These are phyloP conservation scores for Fraxinus latifolia DNA, from an alignment of 305 asterid genomes.

Conservation along the genomic window DNA sequence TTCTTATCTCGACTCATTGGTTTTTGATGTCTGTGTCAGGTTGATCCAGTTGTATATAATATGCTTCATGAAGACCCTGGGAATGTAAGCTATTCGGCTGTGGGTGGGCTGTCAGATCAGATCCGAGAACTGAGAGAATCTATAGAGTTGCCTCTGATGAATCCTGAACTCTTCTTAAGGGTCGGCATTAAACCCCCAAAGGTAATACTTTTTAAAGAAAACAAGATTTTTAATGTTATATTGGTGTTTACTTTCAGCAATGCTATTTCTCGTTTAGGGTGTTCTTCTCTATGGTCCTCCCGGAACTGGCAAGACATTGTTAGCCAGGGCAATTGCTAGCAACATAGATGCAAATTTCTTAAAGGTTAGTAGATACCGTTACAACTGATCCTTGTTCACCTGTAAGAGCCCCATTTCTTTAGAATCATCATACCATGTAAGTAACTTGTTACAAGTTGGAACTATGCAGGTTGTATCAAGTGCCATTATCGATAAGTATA, in stretches of 20 bases:
- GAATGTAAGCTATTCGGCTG: conserved; percentile 92
- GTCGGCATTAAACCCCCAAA: conserved; percentile 97
- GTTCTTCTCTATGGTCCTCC: conserved; percentile 98
- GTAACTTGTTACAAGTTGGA: conserved; percentile 21
- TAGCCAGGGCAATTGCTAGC: conserved; percentile 98
- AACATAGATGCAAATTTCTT: conserved; percentile 95
- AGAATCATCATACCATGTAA: conserved; percentile 3
- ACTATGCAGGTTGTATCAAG: conserved; percentile 83
- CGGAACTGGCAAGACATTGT: conserved; percentile 93
- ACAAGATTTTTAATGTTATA: not conserved
- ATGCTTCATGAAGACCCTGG: conserved; percentile 99
- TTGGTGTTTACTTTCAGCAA: conserved; percentile 14
- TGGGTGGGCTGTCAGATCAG: conserved; percentile 96
- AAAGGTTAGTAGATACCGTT: conserved; percentile 41
- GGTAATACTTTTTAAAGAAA: conserved; percentile 32
- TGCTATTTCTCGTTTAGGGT: conserved; percentile 50
- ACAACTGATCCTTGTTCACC: conserved; percentile 3
- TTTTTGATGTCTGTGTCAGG: conserved; percentile 44
- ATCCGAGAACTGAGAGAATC: conserved; percentile 94
- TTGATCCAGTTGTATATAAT: conserved; percentile 91
- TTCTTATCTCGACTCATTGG: not conserved
- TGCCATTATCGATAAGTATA: conserved; percentile 94
- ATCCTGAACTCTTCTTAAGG: conserved; percentile 89
- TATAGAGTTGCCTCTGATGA: conserved; percentile 87
- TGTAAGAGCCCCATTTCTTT: not conserved